Evolutionary conservation across 106 monocot species (phyloP), one percentile per base, ranked within the genome.

Genomic region (Chionographis japonica): DNA sequence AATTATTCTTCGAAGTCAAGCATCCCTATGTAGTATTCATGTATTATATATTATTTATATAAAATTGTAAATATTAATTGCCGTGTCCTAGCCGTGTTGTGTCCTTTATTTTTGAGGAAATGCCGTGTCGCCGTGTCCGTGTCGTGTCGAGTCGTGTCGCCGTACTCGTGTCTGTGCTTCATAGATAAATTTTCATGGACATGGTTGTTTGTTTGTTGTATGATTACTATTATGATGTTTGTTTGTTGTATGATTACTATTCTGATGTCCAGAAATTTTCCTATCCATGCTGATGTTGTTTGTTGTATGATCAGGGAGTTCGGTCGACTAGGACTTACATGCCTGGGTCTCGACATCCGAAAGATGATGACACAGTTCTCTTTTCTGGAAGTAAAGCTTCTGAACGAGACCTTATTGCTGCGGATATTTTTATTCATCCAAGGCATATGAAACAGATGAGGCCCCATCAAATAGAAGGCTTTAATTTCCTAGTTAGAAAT

Each of bases 401-500:
- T 49, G 82, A 82, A 69, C 83, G 62, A 40, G 66, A 83, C 40
- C 62, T 80, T 52, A 36, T 74, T 54, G 79, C 69, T 40, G 63
- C 83, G 37, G 86, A 97, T 27, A 74, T 97, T 51, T 75, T 80
- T 27, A 80, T 97, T 5, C 92, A 97, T 68, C 97, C 92, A 14
- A 75, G 89, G 63, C 97, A 97, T 66, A 50, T 67, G 70, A 89
- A 84, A 54, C 64, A 82, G 54, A 92, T 97, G 83, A 92, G 79
- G 69, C 69, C 89, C 6, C 97, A 97, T 74, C 97, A 97, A 55
- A 46, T 85, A 59, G 92, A 97, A 65, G 97, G 97, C 6, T 92
- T 97, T 68, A 78, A 77, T 56, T 97, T 97, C 75, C 63, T 97
- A 36, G 89, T 92, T 20, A 86, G 82, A 58, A 97, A 97, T 61